Conservation (phyloP, 352 stramenopile species). For the Pelagophyceae sp. region DNA sequence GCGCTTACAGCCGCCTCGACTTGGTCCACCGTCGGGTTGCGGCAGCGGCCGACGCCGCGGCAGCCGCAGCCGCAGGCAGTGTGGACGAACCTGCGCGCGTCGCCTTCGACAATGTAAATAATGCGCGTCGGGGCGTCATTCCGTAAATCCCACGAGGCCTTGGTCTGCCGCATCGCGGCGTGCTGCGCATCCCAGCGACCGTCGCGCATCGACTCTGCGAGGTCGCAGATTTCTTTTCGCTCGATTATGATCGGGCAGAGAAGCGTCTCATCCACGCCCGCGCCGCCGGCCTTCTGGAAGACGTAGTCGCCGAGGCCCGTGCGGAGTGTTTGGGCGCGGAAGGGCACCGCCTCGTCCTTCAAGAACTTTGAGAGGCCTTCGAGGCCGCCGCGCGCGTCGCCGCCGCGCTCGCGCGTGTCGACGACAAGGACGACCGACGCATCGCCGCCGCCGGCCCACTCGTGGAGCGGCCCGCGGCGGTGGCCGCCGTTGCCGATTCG, state of each 20-base stretch:
- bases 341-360: neutral
- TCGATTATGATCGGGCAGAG: neutral
- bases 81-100: neutral
- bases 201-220: neutral
- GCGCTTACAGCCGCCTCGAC: neutral
- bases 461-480: neutral
- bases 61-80: conserved; percentile 16
- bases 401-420: conserved; percentile 10
- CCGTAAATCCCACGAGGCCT: neutral
- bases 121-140: neutral
- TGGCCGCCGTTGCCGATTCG: neutral
- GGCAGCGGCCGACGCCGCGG: neutral
- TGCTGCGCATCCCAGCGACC: conserved; percentile 6
- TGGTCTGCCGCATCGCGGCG: neutral
- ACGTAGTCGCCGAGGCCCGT: conserved; percentile 15
- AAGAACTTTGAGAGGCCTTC: neutral
- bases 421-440: neutral
- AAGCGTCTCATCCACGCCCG: neutral
- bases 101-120: conserved; percentile 9
- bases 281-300: neutral
- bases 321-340: neutral
- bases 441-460: neutral
- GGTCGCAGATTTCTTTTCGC: conserved; percentile 1
- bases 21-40: neutral
- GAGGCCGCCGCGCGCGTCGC: conserved; percentile 2